phyloP scores from a whole-genome alignment of 73 alveolate genomes.

The Loxodes magnus region DNA sequence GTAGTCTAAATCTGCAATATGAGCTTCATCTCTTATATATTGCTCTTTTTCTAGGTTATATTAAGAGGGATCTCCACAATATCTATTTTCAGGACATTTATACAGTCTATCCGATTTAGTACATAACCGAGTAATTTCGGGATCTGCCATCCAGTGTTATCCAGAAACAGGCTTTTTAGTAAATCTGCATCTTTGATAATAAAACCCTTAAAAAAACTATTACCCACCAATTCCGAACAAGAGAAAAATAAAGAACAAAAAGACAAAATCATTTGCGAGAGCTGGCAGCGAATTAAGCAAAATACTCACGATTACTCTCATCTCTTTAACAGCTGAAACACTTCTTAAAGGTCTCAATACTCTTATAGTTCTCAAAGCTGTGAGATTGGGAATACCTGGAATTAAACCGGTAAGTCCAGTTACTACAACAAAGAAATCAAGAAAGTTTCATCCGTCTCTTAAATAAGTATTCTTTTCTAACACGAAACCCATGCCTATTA shows the following conservation, averaged over 20 bases:
- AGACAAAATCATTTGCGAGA: constrained; percentile 35
- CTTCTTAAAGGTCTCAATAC: constrained; percentile 52
- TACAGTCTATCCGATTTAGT: constrained; percentile 15
- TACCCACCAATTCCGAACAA: constrained; percentile 57
- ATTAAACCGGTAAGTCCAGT: constrained; percentile 18
- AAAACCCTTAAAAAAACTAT: constrained; percentile 45
- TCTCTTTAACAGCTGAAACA: constrained; percentile 39
- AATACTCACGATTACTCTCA: constrained; percentile 28
- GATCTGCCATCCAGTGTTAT: constrained; percentile 38
- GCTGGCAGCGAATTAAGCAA: constrained; percentile 39
- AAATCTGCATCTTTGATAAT: too few species aligned
- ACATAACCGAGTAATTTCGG: constrained; percentile 21
- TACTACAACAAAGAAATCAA: constrained; percentile 54
- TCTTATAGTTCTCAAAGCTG: constrained; percentile 43
- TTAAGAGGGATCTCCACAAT: constrained; percentile 35
- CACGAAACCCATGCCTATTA: constrained; percentile 35
- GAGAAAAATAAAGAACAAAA: constrained; percentile 35
- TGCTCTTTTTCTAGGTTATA: constrained; percentile 14
- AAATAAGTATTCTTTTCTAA: constrained; percentile 32
- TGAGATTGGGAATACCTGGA: constrained; percentile 19
- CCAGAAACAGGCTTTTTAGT: constrained; percentile 18
- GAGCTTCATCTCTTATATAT: too few species aligned
- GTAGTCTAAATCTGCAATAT: constrained; percentile 15
- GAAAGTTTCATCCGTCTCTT: constrained; percentile 61
- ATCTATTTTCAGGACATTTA: constrained; percentile 25